Evolutionary conservation across 2,329 filamentous ascomycete species (phyloP).

Genomic region (Metarhizium sp.): DNA sequence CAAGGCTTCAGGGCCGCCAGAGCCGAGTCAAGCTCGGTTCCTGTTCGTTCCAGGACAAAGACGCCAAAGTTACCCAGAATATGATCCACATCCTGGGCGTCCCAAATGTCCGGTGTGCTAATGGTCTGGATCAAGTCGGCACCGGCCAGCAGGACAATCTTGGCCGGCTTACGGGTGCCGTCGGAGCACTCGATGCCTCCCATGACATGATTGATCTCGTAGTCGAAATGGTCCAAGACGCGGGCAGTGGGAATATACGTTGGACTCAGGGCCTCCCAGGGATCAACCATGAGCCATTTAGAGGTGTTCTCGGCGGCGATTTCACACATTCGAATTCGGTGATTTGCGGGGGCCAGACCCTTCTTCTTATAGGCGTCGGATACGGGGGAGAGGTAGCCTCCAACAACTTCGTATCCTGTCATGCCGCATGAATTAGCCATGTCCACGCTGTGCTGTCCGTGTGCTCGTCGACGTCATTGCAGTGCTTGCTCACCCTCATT

Average conservation of each 20-base stretch:
- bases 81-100: slow-evolving; percentile 72
- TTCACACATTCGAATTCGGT: slow-evolving; percentile 65
- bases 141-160: slow-evolving; percentile 75
- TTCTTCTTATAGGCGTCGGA: slow-evolving; percentile 28
- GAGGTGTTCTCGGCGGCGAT: slow-evolving; percentile 66
- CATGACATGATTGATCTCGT: slow-evolving; percentile 72
- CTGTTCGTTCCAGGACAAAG: slow-evolving; percentile 79
- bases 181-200: slow-evolving; percentile 65
- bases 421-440: too few species aligned
- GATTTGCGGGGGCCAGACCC: slow-evolving; percentile 25
- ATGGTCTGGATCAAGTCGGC: slow-evolving; percentile 67
- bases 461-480: too few species aligned
- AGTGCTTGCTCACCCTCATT: slow-evolving; percentile 17
- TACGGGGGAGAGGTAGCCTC: slow-evolving; percentile 45
- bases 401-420: slow-evolving; percentile 65
- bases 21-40: slow-evolving; percentile 82
- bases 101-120: slow-evolving; percentile 71
- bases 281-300: slow-evolving; percentile 73
- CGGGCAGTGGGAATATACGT: slow-evolving; percentile 80
- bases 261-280: slow-evolving; percentile 76
- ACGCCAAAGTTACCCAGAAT: slow-evolving; percentile 77
- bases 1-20: slow-evolving; percentile 72
- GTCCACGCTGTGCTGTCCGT: too few species aligned
- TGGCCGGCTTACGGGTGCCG: slow-evolving; percentile 56
- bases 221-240: slow-evolving; percentile 83